Evolutionary conservation across 306 rosid genomes (phyloP).

Genomic region (Delonix regia): DNA sequence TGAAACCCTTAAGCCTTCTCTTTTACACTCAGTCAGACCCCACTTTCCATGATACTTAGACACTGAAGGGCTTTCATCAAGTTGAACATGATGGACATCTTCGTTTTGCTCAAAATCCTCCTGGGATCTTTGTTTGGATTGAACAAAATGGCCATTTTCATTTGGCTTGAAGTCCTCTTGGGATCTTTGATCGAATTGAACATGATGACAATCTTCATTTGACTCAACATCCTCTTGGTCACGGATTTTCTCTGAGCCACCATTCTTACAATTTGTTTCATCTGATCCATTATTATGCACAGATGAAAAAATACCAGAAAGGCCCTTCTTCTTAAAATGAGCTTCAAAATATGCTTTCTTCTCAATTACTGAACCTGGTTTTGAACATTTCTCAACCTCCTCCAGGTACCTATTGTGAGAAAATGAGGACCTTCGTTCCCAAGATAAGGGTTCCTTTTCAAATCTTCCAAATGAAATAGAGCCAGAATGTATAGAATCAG

Average conservation of each 20-base stretch:
- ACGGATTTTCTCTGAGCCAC: conserved; percentile 38
- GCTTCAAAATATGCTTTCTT: conserved; percentile 81
- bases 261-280: conserved; percentile 42
- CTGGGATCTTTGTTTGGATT: conserved; percentile 18
- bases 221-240: conserved; percentile 47
- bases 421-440: conserved; percentile 82
- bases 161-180: conserved; percentile 23
- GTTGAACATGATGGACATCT: conserved; percentile 34
- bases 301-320: conserved; percentile 44
- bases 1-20: conserved; percentile 38
- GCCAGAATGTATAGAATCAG: conserved; percentile 70
- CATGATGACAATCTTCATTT: conserved; percentile 40
- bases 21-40: conserved; percentile 38
- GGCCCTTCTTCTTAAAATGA: conserved; percentile 75
- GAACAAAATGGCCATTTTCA: conserved; percentile 21
- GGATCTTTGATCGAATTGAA: conserved; percentile 32
- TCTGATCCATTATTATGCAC: conserved; percentile 32
- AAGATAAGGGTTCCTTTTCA: conserved; percentile 63
- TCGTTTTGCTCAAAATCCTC: conserved; percentile 48
- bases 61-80: conserved; percentile 43
- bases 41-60: conserved; percentile 50
- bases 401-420: conserved; percentile 76
- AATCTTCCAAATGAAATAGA: conserved; percentile 85
- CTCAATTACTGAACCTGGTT: conserved; percentile 72
- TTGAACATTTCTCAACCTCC: conserved; percentile 78